Evolutionary conservation across 2,329 filamentous ascomycete genomes (phyloP), one percentile per base, ranked within the genome.

Genomic region (Colletotrichum sp.): DNA sequence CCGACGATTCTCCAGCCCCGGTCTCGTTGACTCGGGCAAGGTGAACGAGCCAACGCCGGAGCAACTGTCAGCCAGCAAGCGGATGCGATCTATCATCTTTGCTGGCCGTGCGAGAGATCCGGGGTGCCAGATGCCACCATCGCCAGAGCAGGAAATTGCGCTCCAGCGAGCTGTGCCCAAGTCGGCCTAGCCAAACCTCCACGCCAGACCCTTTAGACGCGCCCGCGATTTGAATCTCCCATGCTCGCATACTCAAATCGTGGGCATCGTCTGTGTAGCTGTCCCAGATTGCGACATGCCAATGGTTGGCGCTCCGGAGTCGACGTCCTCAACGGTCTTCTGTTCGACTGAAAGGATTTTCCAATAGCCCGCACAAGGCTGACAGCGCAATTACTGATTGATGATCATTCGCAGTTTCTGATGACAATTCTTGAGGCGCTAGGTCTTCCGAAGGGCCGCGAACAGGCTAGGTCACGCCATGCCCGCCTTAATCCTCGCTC

Each of bases 41-140:
- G 56, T 64, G 63, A 59, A 64, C 73, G 73, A 73, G 63, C 73
- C 73, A 73, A 73, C 56, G 28, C 26, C 56, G 62, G 65, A 58
- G 26, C 34, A 32, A 32, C 64, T 75, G 73, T 38, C 69, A 59
- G 34, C 56, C 16, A 73, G 34, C 59, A 30, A 30, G 36, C 63
- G 43, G 36, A 63, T 62, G 69, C 64, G 69, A 73, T 64, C 58
- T 64, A 59, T 68, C 58, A 61, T 55, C 32, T 36, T 26, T n/a
- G 28, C 26, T 26, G 58, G n/a, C 69, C 69, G 55, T 68, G 69
- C 56, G 69, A 73, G 58, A 48, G 43, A 64, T 61, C 69, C 13
- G 58, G 73, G 48, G 10, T 43, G 63, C 52, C 58, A 63, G 52
- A 14, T 61, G 63, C 52, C 56, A 30, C 24, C 56, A 36, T 62